A percentile compares a stretch with the other conserved stretches of the same genome.
Evolutionary conservation across 306 rosid species (phyloP).

Genomic region (Begonia peltatifolia): DNA sequence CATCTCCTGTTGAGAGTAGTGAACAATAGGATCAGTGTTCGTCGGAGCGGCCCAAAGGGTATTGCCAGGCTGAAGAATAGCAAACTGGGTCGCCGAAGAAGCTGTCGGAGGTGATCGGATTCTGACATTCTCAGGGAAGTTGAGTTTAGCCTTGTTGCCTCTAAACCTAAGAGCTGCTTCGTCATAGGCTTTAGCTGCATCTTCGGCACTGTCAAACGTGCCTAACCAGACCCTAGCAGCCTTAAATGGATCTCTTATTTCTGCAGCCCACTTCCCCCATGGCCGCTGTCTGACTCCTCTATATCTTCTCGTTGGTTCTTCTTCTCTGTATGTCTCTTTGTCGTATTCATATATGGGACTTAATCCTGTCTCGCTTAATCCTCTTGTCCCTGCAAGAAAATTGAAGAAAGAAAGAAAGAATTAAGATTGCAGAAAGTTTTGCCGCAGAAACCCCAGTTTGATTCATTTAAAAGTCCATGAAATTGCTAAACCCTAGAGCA

Average conservation of each 20-base stretch:
- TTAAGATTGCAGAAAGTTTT: too few relatives aligned
- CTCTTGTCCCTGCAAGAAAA: neutral
- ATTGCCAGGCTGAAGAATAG: constrained; percentile 4
- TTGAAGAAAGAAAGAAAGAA: neutral
- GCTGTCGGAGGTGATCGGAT: constrained; percentile 10
- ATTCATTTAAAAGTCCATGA: neutral
- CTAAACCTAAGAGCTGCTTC: constrained; percentile 36
- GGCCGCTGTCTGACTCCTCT: constrained; percentile 43
- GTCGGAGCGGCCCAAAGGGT: constrained; percentile 29
- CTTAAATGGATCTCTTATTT: constrained; percentile 32
- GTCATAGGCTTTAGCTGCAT: constrained; percentile 34
- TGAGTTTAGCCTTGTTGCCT: constrained; percentile 39
- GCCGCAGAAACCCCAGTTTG: too few relatives aligned
- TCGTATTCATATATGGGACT: constrained; percentile 17
- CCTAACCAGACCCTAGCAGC: constrained; percentile 41
- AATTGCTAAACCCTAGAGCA: neutral
- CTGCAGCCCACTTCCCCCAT: constrained; percentile 48
- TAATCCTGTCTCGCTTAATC: neutral
- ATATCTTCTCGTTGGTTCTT: constrained; percentile 24
- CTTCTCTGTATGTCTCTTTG: constrained; percentile 2
- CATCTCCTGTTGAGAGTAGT: constrained; percentile 15
- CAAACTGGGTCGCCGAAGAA: constrained; percentile 8
- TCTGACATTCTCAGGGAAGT: constrained; percentile 36
- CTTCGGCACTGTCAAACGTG: constrained; percentile 34
- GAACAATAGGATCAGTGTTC: constrained; percentile 31